phyloP scores from a whole-genome alignment of 192 early-diverging fungal species.

The Coemansia sp. region DNA sequence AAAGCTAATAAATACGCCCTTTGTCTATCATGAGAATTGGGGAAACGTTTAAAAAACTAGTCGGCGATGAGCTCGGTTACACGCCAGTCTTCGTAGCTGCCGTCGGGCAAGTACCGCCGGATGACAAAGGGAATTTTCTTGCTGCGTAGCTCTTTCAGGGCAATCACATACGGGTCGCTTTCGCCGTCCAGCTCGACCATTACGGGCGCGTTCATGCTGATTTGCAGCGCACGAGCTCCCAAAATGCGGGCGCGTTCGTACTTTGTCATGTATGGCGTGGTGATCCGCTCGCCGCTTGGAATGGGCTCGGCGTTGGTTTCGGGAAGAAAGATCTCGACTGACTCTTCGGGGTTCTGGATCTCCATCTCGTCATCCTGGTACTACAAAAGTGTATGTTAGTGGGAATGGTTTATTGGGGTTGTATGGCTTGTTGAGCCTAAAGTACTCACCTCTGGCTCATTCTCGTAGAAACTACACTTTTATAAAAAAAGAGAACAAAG shows the following conservation, averaged over 20 bases:
- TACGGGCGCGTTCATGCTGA: conserved; percentile 99
- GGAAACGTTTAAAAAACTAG: conserved; percentile 24
- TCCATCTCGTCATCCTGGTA: conserved; percentile 30
- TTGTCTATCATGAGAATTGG: background rate
- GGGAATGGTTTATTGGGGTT: no score
- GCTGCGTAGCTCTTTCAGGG: conserved; percentile 90
- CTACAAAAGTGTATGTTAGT: no score
- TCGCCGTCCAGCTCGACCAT: conserved; percentile 92
- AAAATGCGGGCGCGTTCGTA: conserved; percentile 91
- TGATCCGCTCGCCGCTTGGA: conserved; percentile 72
- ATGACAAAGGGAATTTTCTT: conserved; percentile 92
- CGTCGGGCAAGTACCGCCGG: conserved; percentile 90
- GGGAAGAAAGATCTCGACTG: conserved; percentile 46
- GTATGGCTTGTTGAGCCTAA: no score
- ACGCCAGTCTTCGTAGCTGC: conserved; percentile 92
- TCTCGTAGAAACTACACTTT: conserved; percentile 14
- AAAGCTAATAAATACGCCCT: background rate
- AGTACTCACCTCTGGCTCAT: conserved; percentile 7
- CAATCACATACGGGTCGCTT: conserved; percentile 90
- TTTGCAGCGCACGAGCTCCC: conserved; percentile 92
- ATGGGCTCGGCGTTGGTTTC: conserved; percentile 38
- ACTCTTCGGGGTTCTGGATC: conserved; percentile 31
- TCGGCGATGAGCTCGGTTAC: conserved; percentile 85
- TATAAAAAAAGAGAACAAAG: background rate
- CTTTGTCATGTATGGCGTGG: conserved; percentile 98